These are phyloP conservation scores for Calonectria honghensis DNA, from an alignment of 2,329 filamentous ascomycete genomes.

Conservation along the genomic window DNA sequence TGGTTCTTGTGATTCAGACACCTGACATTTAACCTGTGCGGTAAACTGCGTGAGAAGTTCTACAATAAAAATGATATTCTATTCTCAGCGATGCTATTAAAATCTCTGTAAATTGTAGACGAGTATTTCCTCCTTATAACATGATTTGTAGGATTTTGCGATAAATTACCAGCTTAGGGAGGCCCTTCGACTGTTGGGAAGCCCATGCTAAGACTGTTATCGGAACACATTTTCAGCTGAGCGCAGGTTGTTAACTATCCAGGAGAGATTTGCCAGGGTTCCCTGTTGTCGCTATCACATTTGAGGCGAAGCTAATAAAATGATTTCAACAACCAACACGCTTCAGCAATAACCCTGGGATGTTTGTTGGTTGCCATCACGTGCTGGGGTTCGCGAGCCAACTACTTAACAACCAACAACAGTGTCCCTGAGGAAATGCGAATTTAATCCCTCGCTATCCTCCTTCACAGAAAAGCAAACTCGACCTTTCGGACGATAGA, in stretches of 20 bases:
- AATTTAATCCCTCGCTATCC: constrained; percentile 1
- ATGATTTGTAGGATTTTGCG: neutral
- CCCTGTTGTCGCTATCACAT: neutral
- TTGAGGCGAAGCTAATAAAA: neutral
- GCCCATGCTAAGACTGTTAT: neutral
- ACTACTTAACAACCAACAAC: constrained; percentile 22
- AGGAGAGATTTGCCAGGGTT: neutral
- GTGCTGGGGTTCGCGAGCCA: neutral
- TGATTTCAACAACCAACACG: constrained; percentile 13
- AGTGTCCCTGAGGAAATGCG: neutral
- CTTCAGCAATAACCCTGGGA: neutral
- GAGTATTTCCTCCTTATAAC: neutral
- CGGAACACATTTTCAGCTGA: neutral
- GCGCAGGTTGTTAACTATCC: neutral
- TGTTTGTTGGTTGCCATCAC: constrained; percentile 3
- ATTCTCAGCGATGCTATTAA: neutral
- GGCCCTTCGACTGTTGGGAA: neutral
- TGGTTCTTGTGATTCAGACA: neutral
- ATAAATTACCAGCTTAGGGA: neutral
- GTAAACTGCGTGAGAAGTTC: neutral
- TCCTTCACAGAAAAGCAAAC: neutral
- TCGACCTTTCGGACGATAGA: neutral
- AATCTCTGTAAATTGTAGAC: neutral
- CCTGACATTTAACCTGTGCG: neutral
- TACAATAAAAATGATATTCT: neutral